A percentile compares a stretch with the other conserved stretches of the same genome.
These are phyloP conservation scores for Suhomyces kunorum DNA, from an alignment of 1,139 yeast genomes.

Conservation along the genomic window DNA sequence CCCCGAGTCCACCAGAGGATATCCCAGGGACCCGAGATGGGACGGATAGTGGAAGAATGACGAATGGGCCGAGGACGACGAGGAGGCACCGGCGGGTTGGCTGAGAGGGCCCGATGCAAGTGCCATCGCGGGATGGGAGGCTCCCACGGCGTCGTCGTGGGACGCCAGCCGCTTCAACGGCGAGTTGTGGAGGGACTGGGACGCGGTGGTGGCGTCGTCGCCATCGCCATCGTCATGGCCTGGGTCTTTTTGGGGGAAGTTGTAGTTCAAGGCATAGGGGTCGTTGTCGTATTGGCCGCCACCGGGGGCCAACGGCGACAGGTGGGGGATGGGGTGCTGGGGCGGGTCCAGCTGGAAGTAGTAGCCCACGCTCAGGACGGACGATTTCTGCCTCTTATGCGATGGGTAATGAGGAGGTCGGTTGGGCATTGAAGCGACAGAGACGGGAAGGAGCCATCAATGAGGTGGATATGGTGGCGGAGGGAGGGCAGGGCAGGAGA, in stretches of 20 bases:
- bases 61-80: slow-evolving; percentile 13
- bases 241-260: slow-evolving; percentile 16
- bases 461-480: neutral
- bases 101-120: slow-evolving; percentile 7
- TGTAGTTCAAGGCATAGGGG: slow-evolving; percentile 17
- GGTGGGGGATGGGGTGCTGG: slow-evolving; percentile 9
- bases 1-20: slow-evolving; percentile 9
- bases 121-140: neutral
- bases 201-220: slow-evolving; percentile 12
- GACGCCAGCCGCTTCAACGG: slow-evolving; percentile 15
- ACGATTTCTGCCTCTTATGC: slow-evolving; percentile 48
- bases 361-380: slow-evolving; percentile 38
- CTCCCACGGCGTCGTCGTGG: slow-evolving; percentile 10
- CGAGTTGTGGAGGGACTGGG: slow-evolving; percentile 15
- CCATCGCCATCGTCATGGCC: slow-evolving; percentile 5
- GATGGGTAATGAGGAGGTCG: slow-evolving; percentile 23
- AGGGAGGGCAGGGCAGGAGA: neutral
- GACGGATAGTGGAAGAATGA: slow-evolving; percentile 20
- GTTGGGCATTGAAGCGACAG: slow-evolving; percentile 16
- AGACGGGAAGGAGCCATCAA: neutral
- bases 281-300: slow-evolving; percentile 14
- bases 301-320: slow-evolving; percentile 5
- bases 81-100: slow-evolving; percentile 3
- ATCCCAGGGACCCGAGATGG: slow-evolving; percentile 13
- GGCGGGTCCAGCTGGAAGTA: slow-evolving; percentile 25